Evolutionary conservation across 257 asterid species (phyloP), one percentile per base, ranked within the genome.

Genomic region (Nemophila menziesii): DNA sequence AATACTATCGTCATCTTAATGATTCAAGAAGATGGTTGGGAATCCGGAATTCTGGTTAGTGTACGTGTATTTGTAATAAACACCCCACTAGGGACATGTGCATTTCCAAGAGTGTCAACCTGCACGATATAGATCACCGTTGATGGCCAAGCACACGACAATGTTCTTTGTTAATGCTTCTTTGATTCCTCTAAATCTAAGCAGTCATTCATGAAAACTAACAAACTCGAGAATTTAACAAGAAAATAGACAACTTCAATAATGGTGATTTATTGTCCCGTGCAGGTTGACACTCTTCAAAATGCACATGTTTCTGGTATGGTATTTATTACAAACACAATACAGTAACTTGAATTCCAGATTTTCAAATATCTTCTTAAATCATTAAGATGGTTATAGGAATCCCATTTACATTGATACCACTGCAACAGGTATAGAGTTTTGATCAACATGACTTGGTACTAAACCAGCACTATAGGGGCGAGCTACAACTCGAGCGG

Each of bases 401-500:
- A 56, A 65, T 26, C 48, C 63, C 20, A 9, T n/a, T 1, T 71
- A 73, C 11, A 60, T 54, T 2, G 20, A 52, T 0, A 60, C 16
- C 0, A 46, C 3, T 18, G 17, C 21, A 3, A 9, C 69, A 1
- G 55, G 44, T 23, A 63, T 72, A 0, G 33, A 16, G 0, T 73
- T 73, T 44, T 73, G 61, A 27, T 45, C 64, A 36, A 72, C 80
- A 16, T 6, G 11, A 3, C 20, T 27, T 34, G 54, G 54, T 7
- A 37, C 41, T 10, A 48, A 33, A 33, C 41, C 43, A 18, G 74
- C 70, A 11, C 26, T 39, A 42, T 46, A 44, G 54, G 33, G 13
- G 22, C 26, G 14, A 39, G 64, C 43, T 78, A 70, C 62, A 74
- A 78, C 80, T 70, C 89, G 0, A 50, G 89, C 17, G 89, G 89